Base-by-base conservation (phyloP, 306 rosid species). In the Phaseolus lunatus region DNA sequence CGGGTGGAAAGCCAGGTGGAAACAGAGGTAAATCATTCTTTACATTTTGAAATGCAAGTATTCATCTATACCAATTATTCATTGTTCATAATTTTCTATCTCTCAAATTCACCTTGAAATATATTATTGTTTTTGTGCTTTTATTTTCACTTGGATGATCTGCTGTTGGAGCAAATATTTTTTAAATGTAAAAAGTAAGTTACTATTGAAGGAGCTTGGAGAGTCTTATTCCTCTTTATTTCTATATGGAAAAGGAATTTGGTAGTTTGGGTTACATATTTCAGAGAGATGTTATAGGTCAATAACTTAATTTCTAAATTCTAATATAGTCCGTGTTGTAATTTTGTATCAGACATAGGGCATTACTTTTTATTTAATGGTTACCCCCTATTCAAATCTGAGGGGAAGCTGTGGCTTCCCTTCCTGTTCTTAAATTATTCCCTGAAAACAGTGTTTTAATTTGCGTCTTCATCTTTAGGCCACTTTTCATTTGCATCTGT, bases 1-100 rank as follows among this genome's bases (percentile, higher is more conserved):
- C 89, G 3, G 92, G 96, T 66, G 97, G 93, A 68, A 92, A 85
- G 80, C 44, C 95, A 2, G 89, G 97, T 70, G 96, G 92, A 83
- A 82, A 50, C 82, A 91, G 96, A 91, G 99, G 99, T 96, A 82
- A 88, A 31, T 65, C 63, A 64, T 72, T 68, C 43, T 73, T 61
- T 80, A 39, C 33, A 39, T 70, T 63, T 16, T 63, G 53, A 80
- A 66, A 37, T 62, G 24, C 67, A 7, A 43, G 47, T 24, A 44
- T 29, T n/a, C 71, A 10, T 65, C 0, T 9, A 66, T 35, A 23
- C 41, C 5, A 63, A 14, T 19, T 78, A 11, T 70, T 37, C 43
- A 1, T 35, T 35, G 39, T 33, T 53, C 11, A 35, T 39, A 9
- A 39, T 39, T 54, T 72, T 64, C 15, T 33, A 14, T 71, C 62